Evolutionary conservation across 768 basidiomycete species (phyloP), one percentile per base, ranked within the genome.

Genomic region (Russula abietina): DNA sequence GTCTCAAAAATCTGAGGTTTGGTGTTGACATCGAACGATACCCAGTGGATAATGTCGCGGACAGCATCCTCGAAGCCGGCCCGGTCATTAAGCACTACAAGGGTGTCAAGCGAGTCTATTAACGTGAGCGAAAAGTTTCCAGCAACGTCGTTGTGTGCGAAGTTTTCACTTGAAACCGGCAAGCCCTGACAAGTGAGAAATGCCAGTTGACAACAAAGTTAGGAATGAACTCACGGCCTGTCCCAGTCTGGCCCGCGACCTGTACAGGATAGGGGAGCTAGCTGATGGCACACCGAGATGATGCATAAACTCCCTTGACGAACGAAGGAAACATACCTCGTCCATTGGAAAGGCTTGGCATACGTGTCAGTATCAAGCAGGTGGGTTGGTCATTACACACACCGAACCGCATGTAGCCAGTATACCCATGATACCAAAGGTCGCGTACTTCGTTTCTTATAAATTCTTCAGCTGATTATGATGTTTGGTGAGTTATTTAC

Each of bases 1-100:
- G 91, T 91, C 77, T 99, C 96, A 70, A 99, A 99, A 4, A 98
- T 89, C 79, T 99, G 96, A n/a, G 97, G 93, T 73, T 86, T 92
- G 46, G 92, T 93, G 74, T 98, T 87, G 61, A 93, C 88, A 71
- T 98, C 91, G 73, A 97, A 98, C 0, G 87, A 87, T 43, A 97
- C 90, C 80, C 83, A 85, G 57, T 84, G 74, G 55, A 96, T 88
- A 58, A 93, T 83, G 65, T 89, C 84, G 62, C 82, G 83, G 56
- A 98, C 87, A 3, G 92, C 94, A n/a, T 77, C 77, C 69, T 91
- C 88, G 70, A 97, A 98, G 7, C 87, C 90, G 55, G 76, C 70
- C 26, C 81, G 82, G 70, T 95, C 91, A 67, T 84, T 81, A 38
- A 95, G 80, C n/a, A 98, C 82, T n/a, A 95, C 87, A 10, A 99